Evolutionary conservation across 2,329 filamentous ascomycete genomes (phyloP), one percentile per base, ranked within the genome.

Genomic region (Cadophora malorum): DNA sequence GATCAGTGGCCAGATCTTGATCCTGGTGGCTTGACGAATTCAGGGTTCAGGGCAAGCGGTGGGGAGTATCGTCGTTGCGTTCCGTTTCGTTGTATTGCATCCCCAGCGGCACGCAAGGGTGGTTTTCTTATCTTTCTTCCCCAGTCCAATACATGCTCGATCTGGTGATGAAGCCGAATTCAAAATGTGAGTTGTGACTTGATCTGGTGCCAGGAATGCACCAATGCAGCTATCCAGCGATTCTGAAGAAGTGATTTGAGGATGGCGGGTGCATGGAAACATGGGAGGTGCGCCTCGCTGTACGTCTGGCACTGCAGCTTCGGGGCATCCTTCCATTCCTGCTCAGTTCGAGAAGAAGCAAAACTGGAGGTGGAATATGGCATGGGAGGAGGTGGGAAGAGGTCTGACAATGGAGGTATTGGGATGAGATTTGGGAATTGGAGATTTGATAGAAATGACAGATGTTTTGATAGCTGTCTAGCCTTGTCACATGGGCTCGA

Each of bases 231-330:
- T 58, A 23, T 25, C 31, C 35, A 25, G 21, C 35, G n/a, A 59
- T 59, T 35, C 33, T 41, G 56, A 38, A 12, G 33, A 59, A 38
- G 33, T 59, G 56, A 59, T 59, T 59, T 45, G 56, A 45, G 21
- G 56, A 41, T 59, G 6, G 35, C 6, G 9, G 35, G 12, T 59
- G 19, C 38, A 45, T 45, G 38, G 38, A 6, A 45, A 19, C 31
- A 58, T 58, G 25, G 53, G 19, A 35, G 16, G 53, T 58, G 35
- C 21, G 56, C 21, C 56, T 28, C 45, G 56, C n/a, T 59, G 56
- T 38, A 10, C 3, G 28, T 12, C 9, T 4, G 12, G 33, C 21
- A 35, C 14, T 10, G 10, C 41, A 45, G 55, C 33, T 41, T 58
- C 19, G 33, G 55, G 4, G 33, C 19, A 23, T 25, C 33, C 2